Evolutionary conservation across 1,284 basidiomycete species (phyloP).

Genomic region (Apiotrichum gamsii): DNA sequence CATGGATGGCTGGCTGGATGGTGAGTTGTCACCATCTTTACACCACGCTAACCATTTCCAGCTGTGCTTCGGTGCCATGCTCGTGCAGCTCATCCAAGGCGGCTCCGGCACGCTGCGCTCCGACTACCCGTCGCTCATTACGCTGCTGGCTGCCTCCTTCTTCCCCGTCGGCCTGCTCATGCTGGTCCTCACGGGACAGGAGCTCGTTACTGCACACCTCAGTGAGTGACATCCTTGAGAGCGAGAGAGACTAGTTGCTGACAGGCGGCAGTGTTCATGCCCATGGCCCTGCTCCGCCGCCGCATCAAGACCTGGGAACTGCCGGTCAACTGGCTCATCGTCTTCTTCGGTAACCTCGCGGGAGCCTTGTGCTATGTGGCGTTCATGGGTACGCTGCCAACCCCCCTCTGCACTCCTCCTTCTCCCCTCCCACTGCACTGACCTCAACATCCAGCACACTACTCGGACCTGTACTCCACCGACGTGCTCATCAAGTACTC

Average conservation of each 20-base stretch:
- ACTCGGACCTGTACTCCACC: slow-evolving; percentile 19
- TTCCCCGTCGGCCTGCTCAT: slow-evolving; percentile 30
- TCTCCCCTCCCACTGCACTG: too few species aligned
- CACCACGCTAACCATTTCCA: too few species aligned
- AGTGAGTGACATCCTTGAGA: slow-evolving; percentile 14
- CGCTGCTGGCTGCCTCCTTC: slow-evolving; percentile 22
- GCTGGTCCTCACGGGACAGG: slow-evolving; percentile 25
- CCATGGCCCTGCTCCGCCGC: slow-evolving; percentile 21
- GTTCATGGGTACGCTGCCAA: slow-evolving; percentile 19
- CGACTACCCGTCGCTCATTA: slow-evolving; percentile 19
- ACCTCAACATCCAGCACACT: slow-evolving; percentile 16
- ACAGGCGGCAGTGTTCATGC: slow-evolving; percentile 20
- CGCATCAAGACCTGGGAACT: slow-evolving; percentile 22
- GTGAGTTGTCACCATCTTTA: too few species aligned
- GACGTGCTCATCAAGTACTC: slow-evolving; percentile 17
- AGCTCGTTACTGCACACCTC: slow-evolving; percentile 26
- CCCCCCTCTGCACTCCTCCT: too few species aligned
- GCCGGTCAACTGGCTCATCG: slow-evolving; percentile 37
- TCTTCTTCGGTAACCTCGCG: slow-evolving; percentile 43
- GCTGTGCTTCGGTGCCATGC: slow-evolving; percentile 26
- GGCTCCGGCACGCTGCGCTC: slow-evolving; percentile 17
- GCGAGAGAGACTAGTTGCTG: too few species aligned
- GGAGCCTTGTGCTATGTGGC: slow-evolving; percentile 40
- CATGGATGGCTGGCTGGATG: slow-evolving; percentile 30
- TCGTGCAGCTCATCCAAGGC: slow-evolving; percentile 21